phyloP scores from a whole-genome alignment of 2,329 filamentous ascomycete species.

The Ophiostoma sp. region DNA sequence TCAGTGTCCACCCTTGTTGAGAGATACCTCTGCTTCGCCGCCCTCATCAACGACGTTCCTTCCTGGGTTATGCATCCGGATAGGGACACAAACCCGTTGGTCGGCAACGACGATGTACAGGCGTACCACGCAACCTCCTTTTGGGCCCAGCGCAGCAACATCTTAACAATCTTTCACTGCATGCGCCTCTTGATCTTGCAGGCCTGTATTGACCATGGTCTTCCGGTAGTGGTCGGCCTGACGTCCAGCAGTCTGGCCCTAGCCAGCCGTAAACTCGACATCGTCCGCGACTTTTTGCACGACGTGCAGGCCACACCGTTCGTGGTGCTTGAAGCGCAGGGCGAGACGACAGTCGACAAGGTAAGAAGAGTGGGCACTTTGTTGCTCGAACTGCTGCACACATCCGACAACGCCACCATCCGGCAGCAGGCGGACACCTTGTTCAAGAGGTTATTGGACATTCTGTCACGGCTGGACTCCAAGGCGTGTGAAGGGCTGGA shows the following conservation, averaged over 20 bases:
- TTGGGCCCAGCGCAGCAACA: conserved; percentile 8
- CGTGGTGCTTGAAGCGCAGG: background rate
- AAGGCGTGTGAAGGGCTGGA: background rate
- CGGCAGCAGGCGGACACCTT: background rate
- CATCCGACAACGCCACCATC: background rate
- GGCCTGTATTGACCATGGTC: background rate
- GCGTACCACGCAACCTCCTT: conserved; percentile 1
- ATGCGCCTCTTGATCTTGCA: conserved; percentile 7
- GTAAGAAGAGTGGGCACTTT: background rate
- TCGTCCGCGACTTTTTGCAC: conserved; percentile 6
- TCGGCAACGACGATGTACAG: background rate
- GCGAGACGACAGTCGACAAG: conserved; percentile 8
- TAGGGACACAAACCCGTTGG: background rate
- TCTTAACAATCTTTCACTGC: conserved; percentile 11
- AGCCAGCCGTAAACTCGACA: conserved; percentile 10
- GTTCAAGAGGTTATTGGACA: background rate
- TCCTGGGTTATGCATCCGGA: conserved; percentile 11
- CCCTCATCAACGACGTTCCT: conserved; percentile 2
- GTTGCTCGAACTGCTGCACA: conserved; percentile 2
- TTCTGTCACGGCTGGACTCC: conserved; percentile 4
- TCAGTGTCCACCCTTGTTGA: background rate
- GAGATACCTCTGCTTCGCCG: conserved; percentile 1
- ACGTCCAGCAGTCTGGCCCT: background rate
- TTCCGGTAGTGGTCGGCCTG: background rate
- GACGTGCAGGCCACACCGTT: background rate